phyloP scores from a whole-genome alignment of 129 eudicot genomes.

The Pittosporum tobira region DNA sequence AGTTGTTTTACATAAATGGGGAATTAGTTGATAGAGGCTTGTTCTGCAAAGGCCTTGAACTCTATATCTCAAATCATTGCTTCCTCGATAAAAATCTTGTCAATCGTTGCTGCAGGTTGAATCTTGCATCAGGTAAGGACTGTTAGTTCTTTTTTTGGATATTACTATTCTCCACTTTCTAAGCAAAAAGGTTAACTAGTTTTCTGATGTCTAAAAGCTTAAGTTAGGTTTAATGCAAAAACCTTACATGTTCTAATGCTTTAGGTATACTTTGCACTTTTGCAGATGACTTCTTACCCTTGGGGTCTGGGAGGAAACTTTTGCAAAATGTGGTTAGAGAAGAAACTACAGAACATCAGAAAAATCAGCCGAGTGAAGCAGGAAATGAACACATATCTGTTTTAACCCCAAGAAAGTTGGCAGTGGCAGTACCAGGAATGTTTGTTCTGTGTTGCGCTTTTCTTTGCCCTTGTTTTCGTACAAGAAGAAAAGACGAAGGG shows the following conservation, averaged over 20 bases:
- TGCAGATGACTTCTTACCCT: conserved; percentile 38
- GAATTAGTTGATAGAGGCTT: conserved; percentile 41
- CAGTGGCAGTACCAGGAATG: conserved; percentile 54
- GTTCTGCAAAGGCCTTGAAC: conserved; percentile 50
- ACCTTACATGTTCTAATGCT: background rate
- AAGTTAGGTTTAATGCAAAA: background rate
- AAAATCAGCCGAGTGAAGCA: conserved; percentile 6
- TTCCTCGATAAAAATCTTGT: conserved; percentile 19
- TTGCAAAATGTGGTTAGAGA: conserved; percentile 34
- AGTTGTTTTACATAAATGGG: conserved; percentile 46
- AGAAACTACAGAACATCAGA: conserved; percentile 20
- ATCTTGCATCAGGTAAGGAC: conserved; percentile 39
- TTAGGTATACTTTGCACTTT: conserved; percentile 8
- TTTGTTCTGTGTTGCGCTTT: conserved; percentile 51
- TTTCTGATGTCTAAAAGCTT: background rate
- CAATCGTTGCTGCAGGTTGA: conserved; percentile 31
- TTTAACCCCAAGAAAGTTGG: conserved; percentile 31
- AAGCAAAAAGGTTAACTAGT: background rate
- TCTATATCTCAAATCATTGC: conserved; percentile 17
- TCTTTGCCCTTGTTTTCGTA: conserved; percentile 63
- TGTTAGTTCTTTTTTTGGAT: background rate
- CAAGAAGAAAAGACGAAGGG: conserved; percentile 40
- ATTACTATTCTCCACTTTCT: background rate
- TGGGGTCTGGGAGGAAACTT: conserved; percentile 41
- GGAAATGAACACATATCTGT: conserved; percentile 12